These are phyloP conservation scores for Backusella parvicylindrica DNA, from an alignment of 192 early-diverging fungal species.

Conservation along the genomic window DNA sequence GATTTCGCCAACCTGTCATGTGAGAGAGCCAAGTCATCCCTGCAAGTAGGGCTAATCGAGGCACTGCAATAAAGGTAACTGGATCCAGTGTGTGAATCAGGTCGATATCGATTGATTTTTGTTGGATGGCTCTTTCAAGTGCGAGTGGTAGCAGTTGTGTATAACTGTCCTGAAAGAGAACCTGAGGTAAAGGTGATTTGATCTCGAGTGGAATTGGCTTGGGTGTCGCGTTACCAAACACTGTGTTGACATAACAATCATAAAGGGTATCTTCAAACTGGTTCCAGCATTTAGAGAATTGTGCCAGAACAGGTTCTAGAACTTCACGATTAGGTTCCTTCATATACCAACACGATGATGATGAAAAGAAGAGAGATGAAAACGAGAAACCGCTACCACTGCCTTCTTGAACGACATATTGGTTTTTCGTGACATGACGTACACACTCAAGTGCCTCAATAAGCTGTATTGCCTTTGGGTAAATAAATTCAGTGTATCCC, in stretches of 20 bases:
- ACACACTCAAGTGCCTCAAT: neutral
- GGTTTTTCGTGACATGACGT: neutral
- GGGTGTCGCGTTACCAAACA: neutral
- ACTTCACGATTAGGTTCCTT: neutral
- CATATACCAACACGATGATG: neutral
- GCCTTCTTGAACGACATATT: neutral
- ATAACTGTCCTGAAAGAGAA: neutral
- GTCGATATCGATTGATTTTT: neutral
- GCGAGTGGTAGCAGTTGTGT: neutral
- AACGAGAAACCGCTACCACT: neutral
- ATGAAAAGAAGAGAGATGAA: neutral
- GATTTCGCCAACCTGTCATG: slow-evolving; percentile 6
- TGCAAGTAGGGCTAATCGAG: slow-evolving; percentile 5
- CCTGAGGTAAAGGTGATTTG: neutral
- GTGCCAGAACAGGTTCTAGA: neutral
- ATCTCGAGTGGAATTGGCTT: neutral
- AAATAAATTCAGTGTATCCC: neutral
- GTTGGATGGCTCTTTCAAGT: neutral
- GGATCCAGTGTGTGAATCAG: neutral
- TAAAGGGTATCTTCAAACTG: slow-evolving; percentile 3
- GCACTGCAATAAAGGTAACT: neutral
- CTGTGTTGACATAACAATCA: neutral
- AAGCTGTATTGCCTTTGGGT: neutral
- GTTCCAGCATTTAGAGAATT: neutral
- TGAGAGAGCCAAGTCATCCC: slow-evolving; percentile 11